Evolutionary conservation across 164 flowering plant genomes (phyloP).

Genomic region (Amborella trichopoda): DNA sequence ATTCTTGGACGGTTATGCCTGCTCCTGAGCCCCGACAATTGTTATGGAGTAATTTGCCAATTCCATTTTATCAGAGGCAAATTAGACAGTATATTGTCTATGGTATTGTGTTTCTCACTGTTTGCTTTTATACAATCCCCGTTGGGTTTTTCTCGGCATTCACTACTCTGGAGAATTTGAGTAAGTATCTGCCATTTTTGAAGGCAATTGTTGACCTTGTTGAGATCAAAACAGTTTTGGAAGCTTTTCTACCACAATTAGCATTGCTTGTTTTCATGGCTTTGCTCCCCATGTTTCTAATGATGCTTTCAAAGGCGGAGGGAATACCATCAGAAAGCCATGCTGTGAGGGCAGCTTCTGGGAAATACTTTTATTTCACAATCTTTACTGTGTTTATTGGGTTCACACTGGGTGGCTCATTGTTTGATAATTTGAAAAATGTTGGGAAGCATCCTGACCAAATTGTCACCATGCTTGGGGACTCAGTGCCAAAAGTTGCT

Average conservation of each 20-base stretch:
- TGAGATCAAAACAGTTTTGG: conserved; percentile 56
- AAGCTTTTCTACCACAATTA: conserved; percentile 88
- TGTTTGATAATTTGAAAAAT: conserved; percentile 42
- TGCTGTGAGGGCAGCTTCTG: conserved; percentile 74
- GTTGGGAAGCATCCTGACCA: conserved; percentile 37
- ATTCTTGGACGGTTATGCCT: conserved; percentile 63
- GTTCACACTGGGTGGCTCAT: conserved; percentile 64
- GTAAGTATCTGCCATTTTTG: conserved; percentile 59
- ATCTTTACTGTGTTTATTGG: conserved; percentile 89
- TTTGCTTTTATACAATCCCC: conserved; percentile 83
- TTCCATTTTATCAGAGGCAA: conserved; percentile 45
- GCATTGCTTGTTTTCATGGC: conserved; percentile 75
- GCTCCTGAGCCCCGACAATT: conserved; percentile 83
- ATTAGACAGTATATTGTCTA: conserved; percentile 57
- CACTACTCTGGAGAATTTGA: conserved; percentile 63
- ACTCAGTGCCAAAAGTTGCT: conserved; percentile 61
- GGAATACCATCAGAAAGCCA: conserved; percentile 81
- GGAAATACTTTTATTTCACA: conserved; percentile 82
- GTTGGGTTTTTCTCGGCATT: conserved; percentile 71
- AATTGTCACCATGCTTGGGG: conserved; percentile 31
- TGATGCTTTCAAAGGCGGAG: conserved; percentile 69
- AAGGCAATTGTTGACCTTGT: conserved; percentile 39
- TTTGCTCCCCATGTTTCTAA: conserved; percentile 61
- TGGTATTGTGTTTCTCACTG: conserved; percentile 46
- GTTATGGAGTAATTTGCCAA: conserved; percentile 57